Base-by-base conservation (phyloP, 208 protist species). In the Trypanosoma cruzi region DNA sequence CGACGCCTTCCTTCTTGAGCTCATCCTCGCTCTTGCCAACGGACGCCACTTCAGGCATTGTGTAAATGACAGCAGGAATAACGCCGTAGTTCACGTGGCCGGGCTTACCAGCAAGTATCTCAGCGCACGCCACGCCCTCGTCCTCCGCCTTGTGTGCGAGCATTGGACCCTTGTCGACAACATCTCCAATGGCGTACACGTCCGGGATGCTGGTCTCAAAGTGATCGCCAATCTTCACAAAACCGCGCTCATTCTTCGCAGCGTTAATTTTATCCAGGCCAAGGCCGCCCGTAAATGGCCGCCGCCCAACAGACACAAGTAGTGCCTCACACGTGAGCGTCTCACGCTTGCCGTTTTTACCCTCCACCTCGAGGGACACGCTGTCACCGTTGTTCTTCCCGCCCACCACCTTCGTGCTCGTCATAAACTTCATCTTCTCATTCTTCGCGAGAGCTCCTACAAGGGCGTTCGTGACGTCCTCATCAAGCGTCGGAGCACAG, bases 111-210 rank as follows among this genome's bases (percentile, higher is more conserved):
- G 96, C 96, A 42, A 99, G 77, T 36, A 89, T 54, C 85, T 99
- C 98, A 10, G 96, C 97, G 57, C 90, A 86, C 20, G 95, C 94
- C 46, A 99, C 95, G 67, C 98, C 99, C 76, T 99, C 99, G 46
- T 99, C 98, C 87, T 99, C 98, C 29, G 99, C 99, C 92, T 99
- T 99, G 96, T 99, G 99, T 6, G 99, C 99, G 6, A 99, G 92
- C 98, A 99, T 99, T 32, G 98, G 97, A 37, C 99, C 99, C 80
- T 96, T 96, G 57, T 88, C 87, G 37, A 99, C 96, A 32, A 98
- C 95, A 72, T 99, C 99, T 46, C 99, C 99, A 76, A 99, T 99
- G 18, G 98, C 99, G 80, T 98, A 99, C 62, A 99, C 94, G 70
- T 70, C 80, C 11, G 92, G 77, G 44, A 98, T 89, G 66, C 92